Evolutionary conservation across 176 grass and related monocot genomes (phyloP).

Genomic region (Tillandsia fasciculata): DNA sequence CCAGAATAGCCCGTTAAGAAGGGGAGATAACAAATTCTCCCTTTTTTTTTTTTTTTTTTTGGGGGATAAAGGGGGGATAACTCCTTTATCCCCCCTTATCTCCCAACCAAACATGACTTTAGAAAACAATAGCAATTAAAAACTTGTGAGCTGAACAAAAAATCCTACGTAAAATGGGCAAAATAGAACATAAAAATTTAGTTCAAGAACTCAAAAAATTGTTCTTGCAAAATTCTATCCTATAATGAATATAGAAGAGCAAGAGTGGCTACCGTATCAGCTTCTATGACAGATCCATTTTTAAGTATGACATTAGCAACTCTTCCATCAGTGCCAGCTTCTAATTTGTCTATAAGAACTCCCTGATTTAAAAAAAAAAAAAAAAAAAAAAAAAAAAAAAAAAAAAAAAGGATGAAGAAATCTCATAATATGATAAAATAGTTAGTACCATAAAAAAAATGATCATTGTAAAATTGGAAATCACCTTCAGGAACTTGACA

Average conservation of each 20-base stretch:
- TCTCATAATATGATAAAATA: background rate
- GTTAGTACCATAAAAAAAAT: background rate
- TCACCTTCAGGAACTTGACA: slow-evolving; percentile 78
- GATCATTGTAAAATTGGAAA: slow-evolving; percentile 2
- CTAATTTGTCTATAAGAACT: slow-evolving; percentile 60
- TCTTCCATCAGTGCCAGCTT: slow-evolving; percentile 77
- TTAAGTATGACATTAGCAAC: slow-evolving; percentile 73
- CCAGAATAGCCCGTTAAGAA: too few relatives aligned
- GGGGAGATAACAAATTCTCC: too few relatives aligned
- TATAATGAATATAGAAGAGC: slow-evolving; percentile 11
- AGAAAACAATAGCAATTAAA: too few relatives aligned
- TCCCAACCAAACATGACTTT: too few relatives aligned
- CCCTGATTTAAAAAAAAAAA: slow-evolving; percentile 22
- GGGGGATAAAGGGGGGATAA: too few relatives aligned
- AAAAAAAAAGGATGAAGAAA: background rate
- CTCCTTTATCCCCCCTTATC: too few relatives aligned
- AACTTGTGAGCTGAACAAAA: too few relatives aligned
- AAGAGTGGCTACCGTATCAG: slow-evolving; percentile 50
- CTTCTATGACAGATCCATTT: slow-evolving; percentile 78
- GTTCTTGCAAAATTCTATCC: background rate
- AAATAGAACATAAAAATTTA: slow-evolving; percentile 14
- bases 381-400: background rate
- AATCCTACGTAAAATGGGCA: background rate
- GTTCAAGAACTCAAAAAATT: background rate
- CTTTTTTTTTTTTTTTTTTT: too few relatives aligned